These are phyloP conservation scores for Helotiales sp. DNA, from an alignment of 2,329 filamentous ascomycete species.

Conservation along the genomic window DNA sequence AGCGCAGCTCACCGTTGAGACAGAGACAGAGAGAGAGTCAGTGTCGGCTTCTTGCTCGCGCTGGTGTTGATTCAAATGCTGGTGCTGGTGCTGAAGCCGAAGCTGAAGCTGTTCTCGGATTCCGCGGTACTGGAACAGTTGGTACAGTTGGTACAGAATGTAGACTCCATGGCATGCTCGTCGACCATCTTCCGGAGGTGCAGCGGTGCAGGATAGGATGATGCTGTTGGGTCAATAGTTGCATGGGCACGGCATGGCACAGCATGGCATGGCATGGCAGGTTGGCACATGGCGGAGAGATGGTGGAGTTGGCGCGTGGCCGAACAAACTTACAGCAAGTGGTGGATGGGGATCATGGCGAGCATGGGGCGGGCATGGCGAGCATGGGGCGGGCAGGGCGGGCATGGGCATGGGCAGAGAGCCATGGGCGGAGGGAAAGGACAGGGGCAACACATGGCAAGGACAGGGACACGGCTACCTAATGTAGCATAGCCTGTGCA, in stretches of 20 bases:
- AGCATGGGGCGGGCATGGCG: no score
- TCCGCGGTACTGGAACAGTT: no score
- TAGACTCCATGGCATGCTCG: no score
- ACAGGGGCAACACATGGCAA: neutral
- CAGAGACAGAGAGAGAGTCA: neutral
- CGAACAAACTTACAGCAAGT: no score
- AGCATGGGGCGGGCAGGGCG: no score
- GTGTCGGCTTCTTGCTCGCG: neutral
- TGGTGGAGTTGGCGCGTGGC: neutral
- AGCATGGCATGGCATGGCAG: conserved; percentile 1
- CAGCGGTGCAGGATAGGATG: no score
- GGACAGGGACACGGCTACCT: neutral
- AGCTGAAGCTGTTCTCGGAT: neutral
- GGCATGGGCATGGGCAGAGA: no score
- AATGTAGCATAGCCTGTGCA: no score
- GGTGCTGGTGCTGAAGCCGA: neutral
- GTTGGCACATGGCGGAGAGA: neutral
- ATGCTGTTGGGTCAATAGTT: neutral
- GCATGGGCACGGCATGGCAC: neutral
- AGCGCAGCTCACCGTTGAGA: neutral
- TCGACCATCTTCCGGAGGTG: no score
- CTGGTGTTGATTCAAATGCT: neutral
- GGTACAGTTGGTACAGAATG: no score
- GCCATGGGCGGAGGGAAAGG: neutral
- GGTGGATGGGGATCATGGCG: no score